Conservation (phyloP, 768 basidiomycete genomes). For the Tephrocybe sp. region DNA sequence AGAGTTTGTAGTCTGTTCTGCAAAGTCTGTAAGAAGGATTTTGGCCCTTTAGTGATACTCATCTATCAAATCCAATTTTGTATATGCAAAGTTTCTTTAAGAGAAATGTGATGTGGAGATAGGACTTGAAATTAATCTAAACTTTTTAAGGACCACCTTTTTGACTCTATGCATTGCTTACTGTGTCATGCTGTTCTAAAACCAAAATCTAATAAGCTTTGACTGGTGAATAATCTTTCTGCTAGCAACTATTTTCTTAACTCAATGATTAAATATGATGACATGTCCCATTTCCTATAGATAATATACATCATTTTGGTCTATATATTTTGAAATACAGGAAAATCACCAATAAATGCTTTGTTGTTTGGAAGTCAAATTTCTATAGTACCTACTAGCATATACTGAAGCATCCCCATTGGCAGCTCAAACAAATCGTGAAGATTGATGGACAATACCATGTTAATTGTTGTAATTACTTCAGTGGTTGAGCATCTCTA, state of each 20-base stretch:
- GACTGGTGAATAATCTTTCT: too few species aligned
- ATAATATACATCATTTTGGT: too few species aligned
- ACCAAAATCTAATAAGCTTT: too few species aligned
- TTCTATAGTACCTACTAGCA: too few species aligned
- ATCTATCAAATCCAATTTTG: not conserved
- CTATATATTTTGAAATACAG: constrained; percentile 18
- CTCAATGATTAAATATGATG: constrained; percentile 26
- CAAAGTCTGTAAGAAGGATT: not conserved
- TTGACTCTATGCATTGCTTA: constrained; percentile 41
- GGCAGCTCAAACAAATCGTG: too few species aligned
- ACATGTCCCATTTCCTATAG: constrained; percentile 23
- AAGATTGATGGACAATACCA: too few species aligned
- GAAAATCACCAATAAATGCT: constrained; percentile 8
- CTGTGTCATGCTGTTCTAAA: constrained; percentile 40
- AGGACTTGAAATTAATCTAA: constrained; percentile 23
- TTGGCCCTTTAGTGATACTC: not conserved
- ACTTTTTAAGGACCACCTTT: constrained; percentile 33
- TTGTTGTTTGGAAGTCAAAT: too few species aligned
- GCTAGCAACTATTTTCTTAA: constrained; percentile 37
- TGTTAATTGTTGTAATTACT: too few species aligned
- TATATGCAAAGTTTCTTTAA: not conserved
- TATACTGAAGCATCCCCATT: too few species aligned
- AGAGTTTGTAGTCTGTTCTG: not conserved
- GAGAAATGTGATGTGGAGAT: constrained; percentile 27
- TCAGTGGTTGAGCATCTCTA: too few species aligned